These are phyloP conservation scores for Rhodofomes roseus DNA, from an alignment of 1,284 basidiomycete genomes.

Conservation along the genomic window DNA sequence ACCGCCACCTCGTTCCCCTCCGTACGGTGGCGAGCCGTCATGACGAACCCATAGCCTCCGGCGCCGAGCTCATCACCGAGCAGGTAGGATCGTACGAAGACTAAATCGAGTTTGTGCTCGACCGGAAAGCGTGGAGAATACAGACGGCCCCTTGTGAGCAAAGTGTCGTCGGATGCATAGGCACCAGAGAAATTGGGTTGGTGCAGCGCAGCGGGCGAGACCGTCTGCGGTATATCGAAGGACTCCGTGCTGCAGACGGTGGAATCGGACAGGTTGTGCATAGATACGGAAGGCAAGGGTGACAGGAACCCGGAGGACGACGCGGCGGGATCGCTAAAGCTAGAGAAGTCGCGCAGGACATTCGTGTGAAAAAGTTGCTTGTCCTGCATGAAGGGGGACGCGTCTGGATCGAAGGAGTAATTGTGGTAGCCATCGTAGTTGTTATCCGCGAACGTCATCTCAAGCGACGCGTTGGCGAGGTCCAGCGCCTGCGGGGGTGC, in stretches of 20 bases:
- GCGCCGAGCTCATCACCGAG: slow-evolving; percentile 82
- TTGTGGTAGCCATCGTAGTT: slow-evolving; percentile 13
- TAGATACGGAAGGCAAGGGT: slow-evolving; percentile 5
- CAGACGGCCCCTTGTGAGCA: slow-evolving; percentile 28
- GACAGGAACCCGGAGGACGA: not conserved
- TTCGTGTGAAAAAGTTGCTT: slow-evolving; percentile 15
- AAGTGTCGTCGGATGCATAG: slow-evolving; percentile 16
- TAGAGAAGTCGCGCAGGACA: slow-evolving; percentile 16
- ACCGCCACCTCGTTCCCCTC: slow-evolving; percentile 76
- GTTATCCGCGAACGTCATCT: slow-evolving; percentile 15
- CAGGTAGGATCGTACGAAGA: slow-evolving; percentile 65
- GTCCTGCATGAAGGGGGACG: slow-evolving; percentile 19
- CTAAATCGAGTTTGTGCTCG: slow-evolving; percentile 59
- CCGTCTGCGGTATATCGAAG: slow-evolving; percentile 7
- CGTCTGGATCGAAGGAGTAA: slow-evolving; percentile 15
- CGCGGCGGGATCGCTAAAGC: slow-evolving; percentile 3
- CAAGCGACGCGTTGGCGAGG: slow-evolving; percentile 25
- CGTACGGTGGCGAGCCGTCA: slow-evolving; percentile 63
- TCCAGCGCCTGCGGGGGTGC: slow-evolving; percentile 23
- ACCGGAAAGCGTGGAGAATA: slow-evolving; percentile 58
- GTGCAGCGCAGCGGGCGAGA: slow-evolving; percentile 10
- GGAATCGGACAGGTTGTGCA: not conserved
- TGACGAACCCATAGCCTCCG: slow-evolving; percentile 92
- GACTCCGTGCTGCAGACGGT: not conserved
- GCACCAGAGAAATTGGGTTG: slow-evolving; percentile 5